These are phyloP conservation scores for Hymenochaete sp. DNA, from an alignment of 1,284 basidiomycete species.

Conservation along the genomic window DNA sequence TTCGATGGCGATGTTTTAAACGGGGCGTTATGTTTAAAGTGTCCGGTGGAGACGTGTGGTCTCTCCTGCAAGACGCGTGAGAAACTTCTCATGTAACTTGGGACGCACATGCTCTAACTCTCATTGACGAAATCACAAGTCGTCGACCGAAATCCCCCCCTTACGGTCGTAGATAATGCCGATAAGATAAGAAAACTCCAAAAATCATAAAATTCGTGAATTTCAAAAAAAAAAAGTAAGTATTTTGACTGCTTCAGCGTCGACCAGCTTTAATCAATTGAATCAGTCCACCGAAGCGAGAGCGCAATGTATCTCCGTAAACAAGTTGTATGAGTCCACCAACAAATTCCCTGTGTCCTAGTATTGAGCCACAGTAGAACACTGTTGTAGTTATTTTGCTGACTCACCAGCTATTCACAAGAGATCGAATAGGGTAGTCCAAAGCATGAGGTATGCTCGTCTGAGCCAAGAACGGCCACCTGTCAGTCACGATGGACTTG, in stretches of 20 bases:
- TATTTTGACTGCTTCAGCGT: neutral
- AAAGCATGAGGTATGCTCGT: slow-evolving; percentile 82
- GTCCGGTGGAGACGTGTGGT: too few relatives aligned
- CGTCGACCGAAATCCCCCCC: too few relatives aligned
- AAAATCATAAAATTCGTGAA: neutral
- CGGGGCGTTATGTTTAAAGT: too few relatives aligned
- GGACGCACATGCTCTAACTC: too few relatives aligned
- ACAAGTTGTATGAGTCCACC: slow-evolving; percentile 65
- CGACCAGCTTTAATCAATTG: slow-evolving; percentile 26
- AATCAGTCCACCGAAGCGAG: slow-evolving; percentile 45
- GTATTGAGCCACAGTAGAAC: slow-evolving; percentile 11
- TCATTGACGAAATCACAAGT: too few relatives aligned
- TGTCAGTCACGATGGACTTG: slow-evolving; percentile 82
- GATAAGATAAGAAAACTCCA: neutral
- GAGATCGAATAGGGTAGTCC: slow-evolving; percentile 81
- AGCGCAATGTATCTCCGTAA: slow-evolving; percentile 65
- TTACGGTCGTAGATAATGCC: too few relatives aligned
- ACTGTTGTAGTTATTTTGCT: slow-evolving; percentile 11
- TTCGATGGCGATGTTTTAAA: too few relatives aligned
- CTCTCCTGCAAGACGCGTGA: too few relatives aligned
- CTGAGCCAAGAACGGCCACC: slow-evolving; percentile 73
- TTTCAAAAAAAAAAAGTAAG: neutral
- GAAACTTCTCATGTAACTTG: too few relatives aligned
- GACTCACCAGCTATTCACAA: slow-evolving; percentile 73
- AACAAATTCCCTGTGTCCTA: slow-evolving; percentile 60